These are phyloP conservation scores for Kernera saxatilis DNA, from an alignment of 345 rosid species.

Conservation along the genomic window DNA sequence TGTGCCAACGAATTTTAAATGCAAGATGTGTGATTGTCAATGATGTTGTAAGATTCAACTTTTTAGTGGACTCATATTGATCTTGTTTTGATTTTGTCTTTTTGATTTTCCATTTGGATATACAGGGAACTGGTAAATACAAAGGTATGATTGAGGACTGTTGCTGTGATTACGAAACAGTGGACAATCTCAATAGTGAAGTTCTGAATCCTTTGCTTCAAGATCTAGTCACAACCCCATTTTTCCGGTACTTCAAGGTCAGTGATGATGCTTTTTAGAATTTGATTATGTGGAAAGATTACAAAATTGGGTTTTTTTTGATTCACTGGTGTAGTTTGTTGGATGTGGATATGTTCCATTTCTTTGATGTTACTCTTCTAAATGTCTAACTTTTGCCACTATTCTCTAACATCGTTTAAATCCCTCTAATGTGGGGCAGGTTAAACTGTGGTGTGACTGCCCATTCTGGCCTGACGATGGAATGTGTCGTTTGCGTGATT, in stretches of 20 bases:
- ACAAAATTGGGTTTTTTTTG: not conserved
- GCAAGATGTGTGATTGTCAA: not conserved
- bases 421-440: conserved; percentile 35
- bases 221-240: conserved; percentile 76
- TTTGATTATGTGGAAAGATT: not conserved
- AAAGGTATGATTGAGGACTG: conserved; percentile 85
- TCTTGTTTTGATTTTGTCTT: not conserved
- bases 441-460: conserved; percentile 94
- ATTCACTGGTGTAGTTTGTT: not conserved
- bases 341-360: not conserved
- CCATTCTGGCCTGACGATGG: conserved; percentile 98
- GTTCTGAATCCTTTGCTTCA: conserved; percentile 78
- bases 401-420: not conserved
- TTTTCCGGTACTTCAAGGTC: conserved; percentile 94
- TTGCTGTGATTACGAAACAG: conserved; percentile 91
- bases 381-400: not conserved
- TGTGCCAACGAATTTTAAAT: not conserved
- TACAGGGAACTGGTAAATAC: conserved; percentile 45
- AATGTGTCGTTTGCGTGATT: conserved; percentile 92
- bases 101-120: not conserved
- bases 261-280: not conserved
- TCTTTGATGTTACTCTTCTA: not conserved
- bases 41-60: not conserved
- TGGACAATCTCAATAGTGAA: conserved; percentile 62
- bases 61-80: not conserved